Conservation (phyloP, 2,329 filamentous ascomycete species). For the Fusarium temperatum region DNA sequence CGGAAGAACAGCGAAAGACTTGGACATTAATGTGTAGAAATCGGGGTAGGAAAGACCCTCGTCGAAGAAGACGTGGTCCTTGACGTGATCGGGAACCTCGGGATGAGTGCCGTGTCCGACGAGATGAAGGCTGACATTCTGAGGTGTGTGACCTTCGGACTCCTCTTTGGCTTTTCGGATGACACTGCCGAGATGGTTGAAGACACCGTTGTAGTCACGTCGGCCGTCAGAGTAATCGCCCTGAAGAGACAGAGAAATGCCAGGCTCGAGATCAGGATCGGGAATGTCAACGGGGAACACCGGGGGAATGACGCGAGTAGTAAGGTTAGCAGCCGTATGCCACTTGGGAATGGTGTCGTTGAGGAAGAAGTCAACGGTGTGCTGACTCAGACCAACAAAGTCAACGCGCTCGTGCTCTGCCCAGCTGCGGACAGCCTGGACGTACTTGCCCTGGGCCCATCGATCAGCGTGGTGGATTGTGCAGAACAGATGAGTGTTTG, state of each 20-base stretch:
- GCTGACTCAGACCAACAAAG: slow-evolving; percentile 42
- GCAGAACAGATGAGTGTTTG: slow-evolving; percentile 41
- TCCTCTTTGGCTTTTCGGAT: slow-evolving; percentile 33
- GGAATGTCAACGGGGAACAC: slow-evolving; percentile 38
- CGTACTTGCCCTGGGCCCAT: slow-evolving; percentile 36
- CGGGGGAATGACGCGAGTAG: slow-evolving; percentile 38
- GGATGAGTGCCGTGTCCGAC: slow-evolving; percentile 40
- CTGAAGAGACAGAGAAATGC: slow-evolving; percentile 41
- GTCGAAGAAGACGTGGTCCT: slow-evolving; percentile 38
- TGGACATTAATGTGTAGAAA: slow-evolving; percentile 38
- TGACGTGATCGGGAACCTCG: slow-evolving; percentile 35
- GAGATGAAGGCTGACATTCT: slow-evolving; percentile 38
- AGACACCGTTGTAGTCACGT: slow-evolving; percentile 41
- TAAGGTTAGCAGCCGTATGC: slow-evolving; percentile 25
- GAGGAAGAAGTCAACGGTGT: slow-evolving; percentile 38
- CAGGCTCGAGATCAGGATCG: slow-evolving; percentile 19
- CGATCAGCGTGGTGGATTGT: slow-evolving; percentile 42
- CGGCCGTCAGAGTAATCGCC: slow-evolving; percentile 42
- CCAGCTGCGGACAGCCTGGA: slow-evolving; percentile 34
- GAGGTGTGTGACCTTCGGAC: background rate
- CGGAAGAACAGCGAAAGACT: slow-evolving; percentile 36
- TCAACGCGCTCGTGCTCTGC: slow-evolving; percentile 33
- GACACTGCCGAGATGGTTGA: slow-evolving; percentile 38
- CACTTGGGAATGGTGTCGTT: slow-evolving; percentile 36
- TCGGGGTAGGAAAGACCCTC: slow-evolving; percentile 40